These are phyloP conservation scores for Colletotrichum tropicale DNA, from an alignment of 2,329 filamentous ascomycete genomes.

Conservation along the genomic window DNA sequence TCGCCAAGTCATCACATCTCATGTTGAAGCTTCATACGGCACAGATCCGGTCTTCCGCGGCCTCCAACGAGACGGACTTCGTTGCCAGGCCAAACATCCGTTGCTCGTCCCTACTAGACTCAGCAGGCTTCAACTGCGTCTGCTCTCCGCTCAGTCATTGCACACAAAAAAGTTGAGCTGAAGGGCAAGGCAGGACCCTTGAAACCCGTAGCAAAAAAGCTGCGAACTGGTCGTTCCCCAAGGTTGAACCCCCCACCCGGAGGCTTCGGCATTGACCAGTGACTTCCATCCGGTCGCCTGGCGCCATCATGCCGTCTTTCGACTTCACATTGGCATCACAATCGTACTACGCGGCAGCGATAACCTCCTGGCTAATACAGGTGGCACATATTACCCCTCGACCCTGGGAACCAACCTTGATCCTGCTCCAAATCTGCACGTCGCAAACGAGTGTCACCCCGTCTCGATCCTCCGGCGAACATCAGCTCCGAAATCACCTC, in stretches of 20 bases:
- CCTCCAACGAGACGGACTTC: background rate
- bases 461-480: background rate
- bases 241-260: background rate
- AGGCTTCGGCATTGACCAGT: conserved; percentile 9
- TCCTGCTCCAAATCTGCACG: background rate
- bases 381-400: background rate
- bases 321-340: background rate
- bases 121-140: background rate
- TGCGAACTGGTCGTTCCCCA: background rate
- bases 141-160: background rate
- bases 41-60: conserved; percentile 8
- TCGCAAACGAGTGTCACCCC: conserved; percentile 7
- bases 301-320: background rate
- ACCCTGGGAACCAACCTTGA: background rate
- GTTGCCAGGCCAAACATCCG: background rate
- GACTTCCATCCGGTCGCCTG: background rate
- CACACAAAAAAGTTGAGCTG: background rate
- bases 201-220: background rate
- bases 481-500: background rate
- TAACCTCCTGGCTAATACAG: background rate
- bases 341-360: background rate
- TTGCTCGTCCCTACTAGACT: background rate
- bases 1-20: background rate
- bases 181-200: background rate
- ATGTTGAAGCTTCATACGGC: background rate